Conservation (phyloP, 148 eudicot species). For the Gaultheria prostrata region DNA sequence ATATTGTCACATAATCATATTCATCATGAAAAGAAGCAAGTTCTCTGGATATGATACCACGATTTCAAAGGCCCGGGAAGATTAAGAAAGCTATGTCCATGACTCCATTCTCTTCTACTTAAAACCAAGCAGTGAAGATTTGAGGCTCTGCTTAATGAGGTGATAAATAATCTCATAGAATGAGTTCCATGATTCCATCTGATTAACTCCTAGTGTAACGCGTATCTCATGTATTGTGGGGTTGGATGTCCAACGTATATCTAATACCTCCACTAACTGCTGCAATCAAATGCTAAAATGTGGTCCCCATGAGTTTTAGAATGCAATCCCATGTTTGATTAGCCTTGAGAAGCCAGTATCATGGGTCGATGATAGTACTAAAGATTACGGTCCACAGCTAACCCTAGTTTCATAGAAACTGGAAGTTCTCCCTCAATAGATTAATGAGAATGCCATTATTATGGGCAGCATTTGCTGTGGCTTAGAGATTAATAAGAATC, state of each 20-base stretch:
- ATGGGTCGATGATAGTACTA: too few species aligned
- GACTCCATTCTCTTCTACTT: background rate
- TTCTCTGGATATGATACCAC: background rate
- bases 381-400: background rate
- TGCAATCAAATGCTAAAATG: too few species aligned
- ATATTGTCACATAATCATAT: background rate
- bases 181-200: background rate
- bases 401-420: background rate
- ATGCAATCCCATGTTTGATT: too few species aligned
- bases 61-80: conserved; percentile 1
- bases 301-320: too few species aligned
- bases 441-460: too few species aligned
- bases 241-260: too few species aligned
- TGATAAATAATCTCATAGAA: background rate
- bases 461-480: background rate
- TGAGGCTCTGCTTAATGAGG: background rate
- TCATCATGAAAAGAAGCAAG: background rate
- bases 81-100: background rate
- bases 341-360: too few species aligned
- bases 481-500: background rate
- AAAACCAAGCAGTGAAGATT: background rate
- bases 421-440: background rate
- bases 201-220: background rate
- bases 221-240: too few species aligned
- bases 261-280: too few species aligned